Evolutionary conservation across 768 basidiomycete species (phyloP).

Genomic region (Suillus bovinus): DNA sequence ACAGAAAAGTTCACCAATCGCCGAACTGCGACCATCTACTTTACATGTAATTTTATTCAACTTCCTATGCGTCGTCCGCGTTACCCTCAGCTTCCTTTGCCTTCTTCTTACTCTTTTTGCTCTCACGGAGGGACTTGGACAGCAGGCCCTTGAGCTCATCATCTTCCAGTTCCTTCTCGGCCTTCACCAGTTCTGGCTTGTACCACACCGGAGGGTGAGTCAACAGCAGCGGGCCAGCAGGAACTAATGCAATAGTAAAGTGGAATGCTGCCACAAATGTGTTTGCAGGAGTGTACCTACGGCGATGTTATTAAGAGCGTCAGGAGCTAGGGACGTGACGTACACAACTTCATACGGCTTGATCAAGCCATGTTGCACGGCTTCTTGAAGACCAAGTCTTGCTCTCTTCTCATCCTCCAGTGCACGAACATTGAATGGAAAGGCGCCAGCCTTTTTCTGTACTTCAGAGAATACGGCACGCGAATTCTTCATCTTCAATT

Average conservation of each 20-base stretch:
- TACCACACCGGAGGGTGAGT: conserved; percentile 92
- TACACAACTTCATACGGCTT: conserved; percentile 95
- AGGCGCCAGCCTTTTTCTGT: conserved; percentile 95
- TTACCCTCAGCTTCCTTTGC: conserved; percentile 53
- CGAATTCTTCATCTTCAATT: conserved; percentile 97
- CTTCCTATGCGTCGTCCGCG: not conserved
- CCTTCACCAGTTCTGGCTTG: conserved; percentile 87
- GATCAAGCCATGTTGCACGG: conserved; percentile 90
- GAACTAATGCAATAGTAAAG: conserved; percentile 92
- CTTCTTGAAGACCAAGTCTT: conserved; percentile 93
- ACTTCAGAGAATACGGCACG: conserved; percentile 96
- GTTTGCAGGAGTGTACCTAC: conserved; percentile 75
- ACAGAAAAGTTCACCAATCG: conserved; percentile 13
- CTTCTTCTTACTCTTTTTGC: conserved; percentile 91
- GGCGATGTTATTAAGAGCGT: conserved; percentile 6
- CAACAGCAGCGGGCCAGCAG: conserved; percentile 85
- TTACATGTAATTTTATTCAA: not conserved
- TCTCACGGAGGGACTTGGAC: conserved; percentile 78
- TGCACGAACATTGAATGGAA: conserved; percentile 95
- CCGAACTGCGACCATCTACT: conserved; percentile 18
- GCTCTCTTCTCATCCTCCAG: conserved; percentile 96
- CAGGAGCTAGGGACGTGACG: conserved; percentile 25
- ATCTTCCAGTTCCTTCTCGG: conserved; percentile 87
- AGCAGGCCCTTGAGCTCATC: conserved; percentile 81
- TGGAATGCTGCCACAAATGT: conserved; percentile 95